A percentile compares a stretch with the other conserved stretches of the same genome.
These are phyloP conservation scores for Gnomoniopsis smithogilvyi DNA, from an alignment of 2,329 filamentous ascomycete genomes.

Conservation along the genomic window DNA sequence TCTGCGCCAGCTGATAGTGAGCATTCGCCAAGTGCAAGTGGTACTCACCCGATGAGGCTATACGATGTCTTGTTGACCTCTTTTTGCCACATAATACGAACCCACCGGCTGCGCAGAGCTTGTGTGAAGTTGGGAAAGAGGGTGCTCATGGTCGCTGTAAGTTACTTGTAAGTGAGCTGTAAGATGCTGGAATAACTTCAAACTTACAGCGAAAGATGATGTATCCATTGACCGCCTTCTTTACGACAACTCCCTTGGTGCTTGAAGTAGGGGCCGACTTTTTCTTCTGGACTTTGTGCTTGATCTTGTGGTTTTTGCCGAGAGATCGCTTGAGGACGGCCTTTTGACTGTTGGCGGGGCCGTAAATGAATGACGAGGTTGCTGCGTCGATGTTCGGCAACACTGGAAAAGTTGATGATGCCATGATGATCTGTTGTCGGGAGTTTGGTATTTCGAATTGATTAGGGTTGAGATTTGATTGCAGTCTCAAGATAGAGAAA, in stretches of 20 bases:
- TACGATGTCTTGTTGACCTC: slow-evolving; percentile 9
- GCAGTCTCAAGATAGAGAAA: no score
- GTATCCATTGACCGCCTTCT: slow-evolving; percentile 12
- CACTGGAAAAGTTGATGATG: no score
- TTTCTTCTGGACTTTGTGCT: not conserved
- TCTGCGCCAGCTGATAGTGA: no score
- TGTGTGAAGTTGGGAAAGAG: not conserved
- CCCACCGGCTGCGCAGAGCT: not conserved
- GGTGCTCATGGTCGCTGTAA: not conserved
- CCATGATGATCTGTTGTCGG: no score
- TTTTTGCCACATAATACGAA: slow-evolving; percentile 9
- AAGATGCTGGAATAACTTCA: not conserved
- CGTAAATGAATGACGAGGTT: not conserved
- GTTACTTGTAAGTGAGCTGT: not conserved
- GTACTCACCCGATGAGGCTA: slow-evolving; percentile 1
- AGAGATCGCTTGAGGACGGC: no score
- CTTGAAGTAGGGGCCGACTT: not conserved
- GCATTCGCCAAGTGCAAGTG: no score
- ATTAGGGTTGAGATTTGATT: no score
- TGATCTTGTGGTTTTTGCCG: not conserved
- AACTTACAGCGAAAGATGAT: slow-evolving; percentile 12
- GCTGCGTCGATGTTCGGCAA: no score
- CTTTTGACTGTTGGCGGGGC: not conserved
- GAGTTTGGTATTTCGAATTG: no score
- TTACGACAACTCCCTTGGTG: not conserved